Evolutionary conservation across 208 protist species (phyloP).

Genomic region (Tetramitus jugosus): DNA sequence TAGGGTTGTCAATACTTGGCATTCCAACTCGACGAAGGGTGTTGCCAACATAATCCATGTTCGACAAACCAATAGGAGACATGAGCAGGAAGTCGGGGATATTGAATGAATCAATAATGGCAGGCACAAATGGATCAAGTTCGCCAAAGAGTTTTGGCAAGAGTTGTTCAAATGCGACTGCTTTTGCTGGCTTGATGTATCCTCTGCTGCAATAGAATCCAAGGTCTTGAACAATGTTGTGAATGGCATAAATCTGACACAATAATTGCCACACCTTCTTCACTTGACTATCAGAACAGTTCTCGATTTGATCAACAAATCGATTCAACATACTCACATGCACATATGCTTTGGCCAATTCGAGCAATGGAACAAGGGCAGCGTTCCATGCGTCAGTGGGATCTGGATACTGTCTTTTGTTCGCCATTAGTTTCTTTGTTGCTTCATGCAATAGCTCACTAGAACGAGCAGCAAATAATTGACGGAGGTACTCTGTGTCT

Average conservation of each 20-base stretch:
- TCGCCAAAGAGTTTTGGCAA: background rate
- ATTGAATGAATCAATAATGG: background rate
- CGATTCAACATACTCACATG: background rate
- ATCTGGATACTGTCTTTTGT: background rate
- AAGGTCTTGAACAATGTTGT: background rate
- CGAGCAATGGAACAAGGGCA: background rate
- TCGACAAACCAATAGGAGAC: too few species aligned
- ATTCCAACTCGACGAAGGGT: too few species aligned
- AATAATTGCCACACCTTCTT: background rate
- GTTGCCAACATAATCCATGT: too few species aligned
- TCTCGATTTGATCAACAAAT: background rate
- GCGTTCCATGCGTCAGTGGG: slow-evolving; percentile 3
- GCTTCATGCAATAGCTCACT: too few species aligned
- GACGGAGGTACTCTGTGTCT: background rate
- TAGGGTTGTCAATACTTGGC: too few species aligned
- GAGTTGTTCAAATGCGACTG: background rate
- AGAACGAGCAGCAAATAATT: background rate
- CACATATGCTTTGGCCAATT: background rate
- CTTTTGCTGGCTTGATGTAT: background rate
- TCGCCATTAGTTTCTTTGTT: too few species aligned
- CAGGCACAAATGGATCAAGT: background rate
- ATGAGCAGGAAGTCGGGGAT: too few species aligned
- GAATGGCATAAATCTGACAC: background rate
- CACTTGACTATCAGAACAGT: too few species aligned
- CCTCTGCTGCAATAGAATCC: background rate